These are phyloP conservation scores for Neurospora discreta DNA, from an alignment of 495 filamentous ascomycete genomes.

Conservation along the genomic window DNA sequence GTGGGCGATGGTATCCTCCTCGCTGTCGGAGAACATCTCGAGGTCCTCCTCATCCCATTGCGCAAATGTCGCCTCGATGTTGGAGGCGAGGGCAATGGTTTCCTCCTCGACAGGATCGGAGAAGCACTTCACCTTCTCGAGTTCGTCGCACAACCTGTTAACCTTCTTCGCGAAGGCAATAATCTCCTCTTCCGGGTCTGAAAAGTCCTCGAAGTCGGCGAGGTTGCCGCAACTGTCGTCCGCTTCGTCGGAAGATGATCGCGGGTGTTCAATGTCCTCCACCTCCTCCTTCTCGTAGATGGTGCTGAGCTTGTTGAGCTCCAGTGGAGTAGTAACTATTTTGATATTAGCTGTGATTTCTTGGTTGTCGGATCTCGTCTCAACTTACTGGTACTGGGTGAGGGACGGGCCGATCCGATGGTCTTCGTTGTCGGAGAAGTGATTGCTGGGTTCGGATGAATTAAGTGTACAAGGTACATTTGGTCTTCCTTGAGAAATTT, in stretches of 20 bases:
- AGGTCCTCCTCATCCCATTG: background rate
- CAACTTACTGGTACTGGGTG: rapidly evolving
- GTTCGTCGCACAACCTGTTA: background rate
- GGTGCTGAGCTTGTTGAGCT: background rate
- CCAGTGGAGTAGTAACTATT: background rate
- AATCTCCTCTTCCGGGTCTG: rapidly evolving
- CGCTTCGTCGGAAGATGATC: background rate
- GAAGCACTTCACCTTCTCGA: background rate
- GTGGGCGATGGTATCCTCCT: rapidly evolving
- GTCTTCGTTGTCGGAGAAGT: background rate
- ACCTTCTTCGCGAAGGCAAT: background rate
- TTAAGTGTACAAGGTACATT: background rate
- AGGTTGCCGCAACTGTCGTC: background rate
- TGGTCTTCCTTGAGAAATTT: background rate
- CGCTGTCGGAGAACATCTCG: rapidly evolving
- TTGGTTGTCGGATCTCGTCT: background rate
- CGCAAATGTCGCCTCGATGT: background rate
- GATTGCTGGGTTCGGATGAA: background rate
- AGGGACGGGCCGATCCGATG: background rate
- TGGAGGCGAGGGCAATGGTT: background rate
- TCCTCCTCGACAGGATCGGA: background rate
- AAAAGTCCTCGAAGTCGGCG: background rate
- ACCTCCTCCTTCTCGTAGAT: background rate
- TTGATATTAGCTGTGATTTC: background rate
- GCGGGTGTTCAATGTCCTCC: background rate